A percentile compares a stretch with the other conserved stretches of the same genome.
Conservation (phyloP, 257 asterid genomes). For the Penstemon eatonii region DNA sequence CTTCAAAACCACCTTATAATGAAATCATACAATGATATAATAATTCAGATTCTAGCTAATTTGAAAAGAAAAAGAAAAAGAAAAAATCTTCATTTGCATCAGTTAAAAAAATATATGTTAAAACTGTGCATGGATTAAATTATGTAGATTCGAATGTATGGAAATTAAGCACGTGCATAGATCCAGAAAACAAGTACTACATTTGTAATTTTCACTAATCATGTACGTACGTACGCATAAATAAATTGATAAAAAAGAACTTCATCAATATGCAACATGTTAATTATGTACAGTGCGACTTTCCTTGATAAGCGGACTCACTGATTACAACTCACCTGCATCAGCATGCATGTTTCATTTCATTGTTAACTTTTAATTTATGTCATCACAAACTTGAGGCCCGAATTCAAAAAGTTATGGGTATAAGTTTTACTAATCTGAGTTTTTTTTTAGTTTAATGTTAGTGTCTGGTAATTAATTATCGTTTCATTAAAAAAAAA, state of each 20-base stretch:
- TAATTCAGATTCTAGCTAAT: neutral
- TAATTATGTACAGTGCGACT: neutral
- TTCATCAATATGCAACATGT: neutral
- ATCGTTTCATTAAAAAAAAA: too few species aligned
- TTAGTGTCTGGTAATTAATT: too few species aligned
- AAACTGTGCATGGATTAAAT: conserved; percentile 8
- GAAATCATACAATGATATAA: too few species aligned
- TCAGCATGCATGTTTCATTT: neutral
- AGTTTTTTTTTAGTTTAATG: too few species aligned
- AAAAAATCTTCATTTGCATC: neutral
- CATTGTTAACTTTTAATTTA: neutral
- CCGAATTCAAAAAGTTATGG: too few species aligned
- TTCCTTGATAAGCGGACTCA: conserved; percentile 38
- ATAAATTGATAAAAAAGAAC: neutral
- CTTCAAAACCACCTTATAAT: too few species aligned
- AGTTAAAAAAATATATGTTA: neutral
- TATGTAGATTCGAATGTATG: neutral
- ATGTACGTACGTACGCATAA: neutral
- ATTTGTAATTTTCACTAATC: neutral
- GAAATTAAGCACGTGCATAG: conserved; percentile 11
- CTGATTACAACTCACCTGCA: conserved; percentile 20
- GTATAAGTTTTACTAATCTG: too few species aligned
- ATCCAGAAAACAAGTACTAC: neutral
- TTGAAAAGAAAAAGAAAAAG: neutral
- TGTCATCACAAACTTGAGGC: too few species aligned